These are phyloP conservation scores for Trapa bicornis DNA, from an alignment of 345 rosid species.

Conservation along the genomic window DNA sequence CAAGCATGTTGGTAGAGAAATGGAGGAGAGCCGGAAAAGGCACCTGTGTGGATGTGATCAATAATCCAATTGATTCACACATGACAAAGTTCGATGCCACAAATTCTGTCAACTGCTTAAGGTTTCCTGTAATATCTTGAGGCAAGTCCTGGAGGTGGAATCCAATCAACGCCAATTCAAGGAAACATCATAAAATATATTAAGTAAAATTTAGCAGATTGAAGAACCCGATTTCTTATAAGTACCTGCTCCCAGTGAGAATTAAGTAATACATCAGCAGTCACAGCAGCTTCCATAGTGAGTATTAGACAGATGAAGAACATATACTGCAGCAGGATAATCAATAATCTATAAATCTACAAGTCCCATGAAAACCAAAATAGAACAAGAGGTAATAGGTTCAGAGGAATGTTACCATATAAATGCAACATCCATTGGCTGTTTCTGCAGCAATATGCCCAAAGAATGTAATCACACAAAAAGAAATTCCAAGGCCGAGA, in stretches of 20 bases:
- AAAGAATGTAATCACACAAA: conserved; percentile 59
- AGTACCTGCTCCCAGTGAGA: conserved; percentile 69
- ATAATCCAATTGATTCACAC: conserved; percentile 81
- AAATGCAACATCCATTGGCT: conserved; percentile 77
- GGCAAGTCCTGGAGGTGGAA: conserved; percentile 63
- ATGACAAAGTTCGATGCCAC: conserved; percentile 50
- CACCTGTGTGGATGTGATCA: conserved; percentile 55
- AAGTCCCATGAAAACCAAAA: neutral
- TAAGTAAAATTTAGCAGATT: neutral
- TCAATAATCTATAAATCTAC: neutral
- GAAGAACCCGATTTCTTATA: neutral
- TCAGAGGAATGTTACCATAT: conserved; percentile 30
- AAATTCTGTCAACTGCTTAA: conserved; percentile 49
- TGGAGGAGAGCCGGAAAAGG: neutral
- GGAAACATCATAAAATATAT: neutral
- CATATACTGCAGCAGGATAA: conserved; percentile 46
- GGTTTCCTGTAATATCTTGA: conserved; percentile 66
- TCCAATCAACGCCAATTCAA: neutral
- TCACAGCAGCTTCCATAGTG: conserved; percentile 68
- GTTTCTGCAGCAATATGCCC: conserved; percentile 91
- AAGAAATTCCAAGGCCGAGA: conserved; percentile 51
- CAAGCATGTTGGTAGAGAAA: neutral
- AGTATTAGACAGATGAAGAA: conserved; percentile 47
- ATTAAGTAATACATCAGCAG: conserved; percentile 62
- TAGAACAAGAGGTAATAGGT: neutral